phyloP scores from a whole-genome alignment of 1,284 basidiomycete genomes.

The Papiliotrema flavescens region DNA sequence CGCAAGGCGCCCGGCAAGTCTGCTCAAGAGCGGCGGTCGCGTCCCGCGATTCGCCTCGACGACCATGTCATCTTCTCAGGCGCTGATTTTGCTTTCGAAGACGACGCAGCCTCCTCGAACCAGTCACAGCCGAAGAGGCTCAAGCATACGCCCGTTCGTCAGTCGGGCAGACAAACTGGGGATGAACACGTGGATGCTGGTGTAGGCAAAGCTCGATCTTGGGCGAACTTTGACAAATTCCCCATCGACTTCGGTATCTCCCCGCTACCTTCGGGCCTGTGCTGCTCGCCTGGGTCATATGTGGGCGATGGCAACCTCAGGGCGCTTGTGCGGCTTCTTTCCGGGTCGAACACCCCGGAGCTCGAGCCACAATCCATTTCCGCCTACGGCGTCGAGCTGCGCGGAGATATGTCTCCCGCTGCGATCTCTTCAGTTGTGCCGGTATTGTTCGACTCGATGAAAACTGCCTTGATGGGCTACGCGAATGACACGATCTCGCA shows the following conservation, averaged over 20 bases:
- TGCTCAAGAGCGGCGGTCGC: not conserved
- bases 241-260: conserved; percentile 45
- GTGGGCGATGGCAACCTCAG: conserved; percentile 24
- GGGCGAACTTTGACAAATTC: conserved; percentile 46
- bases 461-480: conserved; percentile 10
- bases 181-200: conserved; percentile 26
- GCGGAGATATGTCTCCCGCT: conserved; percentile 14
- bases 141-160: not conserved
- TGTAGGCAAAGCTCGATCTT: conserved; percentile 44
- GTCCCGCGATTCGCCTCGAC: conserved; percentile 39
- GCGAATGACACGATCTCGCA: conserved; percentile 12
- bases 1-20: not conserved
- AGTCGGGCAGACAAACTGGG: not conserved
- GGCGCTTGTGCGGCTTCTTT: conserved; percentile 11
- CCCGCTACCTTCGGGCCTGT: conserved; percentile 43
- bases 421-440: conserved; percentile 22
- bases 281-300: conserved; percentile 19
- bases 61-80: conserved; percentile 41
- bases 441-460: conserved; percentile 25
- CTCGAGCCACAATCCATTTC: not conserved
- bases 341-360: not conserved
- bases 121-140: not conserved
- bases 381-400: conserved; percentile 20
- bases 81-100: conserved; percentile 40
- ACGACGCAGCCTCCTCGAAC: conserved; percentile 2